phyloP scores from a whole-genome alignment of 257 asterid species.

The Nicotiana otophora region DNA sequence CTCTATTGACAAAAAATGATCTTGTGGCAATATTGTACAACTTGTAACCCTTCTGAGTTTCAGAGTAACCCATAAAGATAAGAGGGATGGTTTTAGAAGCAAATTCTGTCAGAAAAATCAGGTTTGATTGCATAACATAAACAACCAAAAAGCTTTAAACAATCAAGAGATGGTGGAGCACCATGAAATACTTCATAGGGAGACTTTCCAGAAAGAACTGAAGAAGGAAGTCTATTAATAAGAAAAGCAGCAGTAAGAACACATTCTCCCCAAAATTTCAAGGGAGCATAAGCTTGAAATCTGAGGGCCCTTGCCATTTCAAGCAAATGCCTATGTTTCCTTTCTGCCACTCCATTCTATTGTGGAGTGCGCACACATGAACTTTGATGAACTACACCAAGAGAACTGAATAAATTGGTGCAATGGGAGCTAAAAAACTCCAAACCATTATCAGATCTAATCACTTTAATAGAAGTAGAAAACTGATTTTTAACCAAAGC shows the following conservation, averaged over 20 bases:
- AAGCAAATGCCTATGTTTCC: neutral
- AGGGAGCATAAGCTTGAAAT: neutral
- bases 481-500: too few relatives aligned
- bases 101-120: too few relatives aligned
- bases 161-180: neutral
- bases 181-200: neutral
- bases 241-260: neutral
- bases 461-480: too few relatives aligned
- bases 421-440: neutral
- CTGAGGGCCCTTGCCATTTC: neutral
- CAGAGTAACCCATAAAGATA: too few relatives aligned
- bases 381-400: neutral
- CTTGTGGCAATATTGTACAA: too few relatives aligned
- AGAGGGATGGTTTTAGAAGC: too few relatives aligned
- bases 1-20: too few relatives aligned
- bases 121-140: neutral
- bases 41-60: too few relatives aligned
- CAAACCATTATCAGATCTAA: neutral
- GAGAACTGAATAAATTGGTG: neutral
- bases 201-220: neutral
- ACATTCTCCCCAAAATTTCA: neutral
- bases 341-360: neutral
- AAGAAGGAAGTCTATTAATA: neutral
- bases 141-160: neutral
- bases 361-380: neutral